Evolutionary conservation across 2,329 filamentous ascomycete genomes (phyloP), one percentile per base, ranked within the genome.

Genomic region (Claviceps pusilla): DNA sequence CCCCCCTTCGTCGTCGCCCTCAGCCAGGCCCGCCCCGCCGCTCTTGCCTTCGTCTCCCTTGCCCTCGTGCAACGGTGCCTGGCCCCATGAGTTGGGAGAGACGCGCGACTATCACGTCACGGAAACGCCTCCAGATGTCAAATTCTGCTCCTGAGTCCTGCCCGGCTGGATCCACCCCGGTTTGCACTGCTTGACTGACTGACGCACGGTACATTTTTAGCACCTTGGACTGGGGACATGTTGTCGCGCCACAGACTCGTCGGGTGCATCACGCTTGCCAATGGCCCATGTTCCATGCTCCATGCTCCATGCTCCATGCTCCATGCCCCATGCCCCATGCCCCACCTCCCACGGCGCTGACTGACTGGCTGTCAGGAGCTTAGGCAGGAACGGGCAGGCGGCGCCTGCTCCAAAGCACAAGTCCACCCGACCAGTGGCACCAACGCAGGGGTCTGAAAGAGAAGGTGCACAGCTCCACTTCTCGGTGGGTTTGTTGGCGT

Each of bases 201-300:
- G 19, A 29, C 28, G 43, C 48, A 48, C 53, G 42, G 33, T 47
- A 41, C 46, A 50, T 55, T 53, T 49, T 55, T 46, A 53, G 50
- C 39, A 52, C 43, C 54, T 29, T 12, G n/a, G 2, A 29, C 50
- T 46, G 50, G 54, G 53, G 53, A 12, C 6, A 35, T 31, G 39
- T 28, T 43, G 16, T 51, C 37, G 50, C 50, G 24, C 31, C 29
- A 41, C 29, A 39, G 50, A 45, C 19, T 46, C 7, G 41, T 14
- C 12, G 24, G 29, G 28, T 46, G 19, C 43, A 12, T 46, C 43
- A 29, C 24, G 43, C 43, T 41, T 37, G 19, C 35, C 35, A 6
- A 37, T 3, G 35, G 3, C 35, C 12, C 37, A 41, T 16, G 37
- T 16, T 7, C 37, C 35, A 37, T 11, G 35, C 3, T 10, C 35